A percentile compares a stretch with the other conserved stretches of the same genome.
phyloP scores from a whole-genome alignment of 257 asterid genomes.

The Jacaranda copaia region DNA sequence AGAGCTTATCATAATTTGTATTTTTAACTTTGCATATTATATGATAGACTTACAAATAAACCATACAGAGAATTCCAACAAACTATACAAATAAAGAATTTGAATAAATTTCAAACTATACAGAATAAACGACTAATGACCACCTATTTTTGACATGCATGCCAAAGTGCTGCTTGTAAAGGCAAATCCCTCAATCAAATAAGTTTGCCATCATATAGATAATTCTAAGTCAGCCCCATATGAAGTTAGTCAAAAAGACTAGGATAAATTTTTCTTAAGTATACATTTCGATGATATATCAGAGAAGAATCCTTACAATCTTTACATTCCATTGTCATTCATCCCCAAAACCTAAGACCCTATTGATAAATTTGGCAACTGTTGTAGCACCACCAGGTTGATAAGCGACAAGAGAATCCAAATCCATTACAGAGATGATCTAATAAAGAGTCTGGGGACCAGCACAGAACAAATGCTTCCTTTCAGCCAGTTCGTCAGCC shows the following conservation, averaged over 20 bases:
- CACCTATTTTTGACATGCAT: too few species aligned
- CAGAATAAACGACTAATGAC: too few species aligned
- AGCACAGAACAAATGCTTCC: constrained; percentile 87
- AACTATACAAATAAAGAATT: too few species aligned
- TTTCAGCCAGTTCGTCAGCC: constrained; percentile 91
- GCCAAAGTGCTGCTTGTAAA: too few species aligned
- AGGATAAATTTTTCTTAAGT: not conserved
- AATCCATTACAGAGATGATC: constrained; percentile 64
- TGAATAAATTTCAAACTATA: too few species aligned
- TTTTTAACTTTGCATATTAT: too few species aligned
- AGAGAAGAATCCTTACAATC: not conserved
- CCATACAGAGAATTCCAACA: too few species aligned
- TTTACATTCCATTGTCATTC: constrained; percentile 47
- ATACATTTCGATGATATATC: not conserved
- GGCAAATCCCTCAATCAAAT: too few species aligned
- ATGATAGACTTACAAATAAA: too few species aligned
- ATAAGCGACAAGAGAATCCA: constrained; percentile 64
- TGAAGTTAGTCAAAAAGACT: not conserved
- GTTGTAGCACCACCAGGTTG: constrained; percentile 89
- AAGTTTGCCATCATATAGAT: too few species aligned
- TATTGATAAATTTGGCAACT: constrained; percentile 70
- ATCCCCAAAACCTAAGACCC: constrained; percentile 65
- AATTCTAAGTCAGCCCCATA: too few species aligned
- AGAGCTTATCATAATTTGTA: too few species aligned
- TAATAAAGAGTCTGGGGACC: constrained; percentile 70